phyloP scores from a whole-genome alignment of 257 asterid genomes.

The Solanum virginianum region DNA sequence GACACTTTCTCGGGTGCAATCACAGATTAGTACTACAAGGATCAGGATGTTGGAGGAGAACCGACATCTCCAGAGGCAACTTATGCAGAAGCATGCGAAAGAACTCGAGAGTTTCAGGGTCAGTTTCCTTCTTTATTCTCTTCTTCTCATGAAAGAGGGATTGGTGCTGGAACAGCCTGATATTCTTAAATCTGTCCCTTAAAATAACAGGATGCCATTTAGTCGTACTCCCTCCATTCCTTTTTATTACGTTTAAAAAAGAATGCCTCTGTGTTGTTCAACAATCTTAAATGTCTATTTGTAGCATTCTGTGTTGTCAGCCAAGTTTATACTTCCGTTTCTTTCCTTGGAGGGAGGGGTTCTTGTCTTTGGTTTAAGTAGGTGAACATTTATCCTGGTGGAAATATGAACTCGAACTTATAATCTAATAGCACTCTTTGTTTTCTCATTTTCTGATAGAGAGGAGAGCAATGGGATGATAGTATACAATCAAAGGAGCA shows the following conservation, averaged over 20 bases:
- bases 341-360: neutral
- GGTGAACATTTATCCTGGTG: neutral
- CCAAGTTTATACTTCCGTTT: neutral
- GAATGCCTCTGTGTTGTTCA: neutral
- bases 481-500: conserved; percentile 74
- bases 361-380: neutral
- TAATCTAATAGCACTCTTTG: neutral
- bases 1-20: conserved; percentile 67
- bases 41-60: conserved; percentile 84
- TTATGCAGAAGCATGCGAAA: conserved; percentile 73
- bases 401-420: neutral
- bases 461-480: conserved; percentile 91
- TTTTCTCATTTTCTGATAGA: conserved; percentile 25
- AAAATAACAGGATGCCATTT: neutral
- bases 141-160: neutral
- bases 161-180: neutral
- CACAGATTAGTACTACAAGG: conserved; percentile 80
- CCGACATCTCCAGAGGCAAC: conserved; percentile 77
- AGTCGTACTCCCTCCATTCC: neutral
- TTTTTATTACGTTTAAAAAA: neutral
- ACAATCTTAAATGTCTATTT: no score
- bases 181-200: neutral
- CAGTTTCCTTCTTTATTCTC: conserved; percentile 14
- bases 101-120: conserved; percentile 79
- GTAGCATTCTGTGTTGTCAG: neutral